Evolutionary conservation across 176 grass and related monocot species (phyloP), one percentile per base, ranked within the genome.

Genomic region (Pharus latifolius): DNA sequence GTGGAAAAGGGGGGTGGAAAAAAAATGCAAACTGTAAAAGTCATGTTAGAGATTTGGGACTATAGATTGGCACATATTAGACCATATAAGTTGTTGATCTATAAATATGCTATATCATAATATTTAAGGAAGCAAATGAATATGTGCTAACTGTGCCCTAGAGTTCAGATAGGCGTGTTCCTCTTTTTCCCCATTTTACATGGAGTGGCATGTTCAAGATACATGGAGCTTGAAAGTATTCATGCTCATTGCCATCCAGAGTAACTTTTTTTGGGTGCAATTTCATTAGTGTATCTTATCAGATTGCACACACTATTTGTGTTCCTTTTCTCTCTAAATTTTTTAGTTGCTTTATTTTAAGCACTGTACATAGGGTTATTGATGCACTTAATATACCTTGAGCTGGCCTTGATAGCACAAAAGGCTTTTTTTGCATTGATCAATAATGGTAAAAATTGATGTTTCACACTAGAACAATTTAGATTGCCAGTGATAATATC

Each of bases 261-360:
- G 33, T 14, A 9, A 52, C 33, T 16, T 24, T 70, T 45, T 50
- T 17, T 16, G 35, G 63, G 54, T 31, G 25, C 47, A 38, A 69
- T 56, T 51, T 5, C 9, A 23, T 42, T 58, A 81, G 1, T 74
- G 7, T 14, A 67, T 20, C 59, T 31, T 42, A 32, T 49, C 2
- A 65, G 65, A 65, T 42, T 33, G 13, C 1, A 2, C 65, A 40
- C 29, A 19, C 18, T 19, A 10, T 63, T 46, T 1, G 2, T 49
- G 26, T 33, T 50, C 14, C 4, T 41, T 81, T 74, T 54, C 8
- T 69, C 6, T 82, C 75, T 69, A 10, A 14, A 69, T 23, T 63
- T 38, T 38, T 5, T 23, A 12, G 7, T 50, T 7, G 18, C 26
- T 72, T 8, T 30, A 19, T 60, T 60, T 61, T 22, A 38, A 27